These are phyloP conservation scores for Cercospora brassicicola DNA, from an alignment of 2,329 filamentous ascomycete species.

Conservation along the genomic window DNA sequence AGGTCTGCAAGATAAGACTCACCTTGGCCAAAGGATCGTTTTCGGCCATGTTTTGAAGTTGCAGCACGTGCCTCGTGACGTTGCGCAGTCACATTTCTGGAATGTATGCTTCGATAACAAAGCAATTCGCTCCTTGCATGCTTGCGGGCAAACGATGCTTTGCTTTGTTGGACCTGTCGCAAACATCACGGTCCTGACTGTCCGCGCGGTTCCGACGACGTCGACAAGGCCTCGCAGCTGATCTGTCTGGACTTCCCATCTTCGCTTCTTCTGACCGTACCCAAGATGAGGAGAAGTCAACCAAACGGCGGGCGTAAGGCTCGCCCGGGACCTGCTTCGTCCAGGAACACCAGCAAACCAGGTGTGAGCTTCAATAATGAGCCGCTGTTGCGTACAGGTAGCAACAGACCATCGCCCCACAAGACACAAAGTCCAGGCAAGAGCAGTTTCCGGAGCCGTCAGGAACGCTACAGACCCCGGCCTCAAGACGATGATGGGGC, in stretches of 20 bases:
- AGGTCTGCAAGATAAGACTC: background rate
- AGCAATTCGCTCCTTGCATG: conserved; percentile 3
- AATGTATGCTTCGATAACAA: background rate
- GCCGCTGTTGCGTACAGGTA: background rate
- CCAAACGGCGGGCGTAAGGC: background rate
- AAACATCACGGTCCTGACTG: background rate
- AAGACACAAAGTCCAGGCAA: background rate
- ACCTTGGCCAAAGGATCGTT: background rate
- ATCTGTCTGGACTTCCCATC: background rate
- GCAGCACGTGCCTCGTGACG: background rate
- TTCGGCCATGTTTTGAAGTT: background rate
- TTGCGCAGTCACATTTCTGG: background rate
- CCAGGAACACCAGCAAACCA: background rate
- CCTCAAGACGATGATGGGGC: background rate
- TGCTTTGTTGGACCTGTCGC: background rate
- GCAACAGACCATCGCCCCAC: background rate
- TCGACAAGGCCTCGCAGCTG: background rate
- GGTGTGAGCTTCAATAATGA: background rate
- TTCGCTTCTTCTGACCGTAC: background rate
- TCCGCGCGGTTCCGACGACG: background rate
- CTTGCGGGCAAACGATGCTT: conserved; percentile 4
- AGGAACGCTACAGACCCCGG: background rate
- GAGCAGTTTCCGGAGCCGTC: background rate
- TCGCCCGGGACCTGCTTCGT: background rate
- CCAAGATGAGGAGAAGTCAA: background rate